These are phyloP conservation scores for Trametes polyzona DNA, from an alignment of 1,284 basidiomycete genomes.

Conservation along the genomic window DNA sequence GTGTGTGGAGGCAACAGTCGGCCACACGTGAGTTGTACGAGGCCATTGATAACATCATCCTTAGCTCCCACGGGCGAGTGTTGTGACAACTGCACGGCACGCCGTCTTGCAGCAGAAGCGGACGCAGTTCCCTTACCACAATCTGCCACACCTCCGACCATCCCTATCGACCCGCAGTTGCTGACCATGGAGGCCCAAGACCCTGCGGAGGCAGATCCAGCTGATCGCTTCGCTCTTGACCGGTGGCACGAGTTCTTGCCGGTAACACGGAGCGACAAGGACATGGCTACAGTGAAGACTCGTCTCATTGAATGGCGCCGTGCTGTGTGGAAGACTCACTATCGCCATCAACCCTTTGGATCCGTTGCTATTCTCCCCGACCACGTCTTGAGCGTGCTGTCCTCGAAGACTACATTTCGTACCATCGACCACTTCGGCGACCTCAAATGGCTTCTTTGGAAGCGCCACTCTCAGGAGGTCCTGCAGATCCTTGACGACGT, in stretches of 20 bases:
- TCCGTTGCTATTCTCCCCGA: not conserved
- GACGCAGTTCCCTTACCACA: too few species aligned
- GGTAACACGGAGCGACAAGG: not conserved
- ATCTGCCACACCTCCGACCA: too few species aligned
- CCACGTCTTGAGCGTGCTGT: not conserved
- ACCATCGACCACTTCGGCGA: not conserved
- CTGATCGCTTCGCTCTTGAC: not conserved
- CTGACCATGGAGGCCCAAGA: too few species aligned
- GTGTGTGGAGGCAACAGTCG: not conserved
- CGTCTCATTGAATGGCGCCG: not conserved
- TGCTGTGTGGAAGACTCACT: not conserved
- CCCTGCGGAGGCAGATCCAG: too few species aligned
- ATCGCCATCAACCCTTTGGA: not conserved
- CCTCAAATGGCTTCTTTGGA: not conserved
- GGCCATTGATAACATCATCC: too few species aligned
- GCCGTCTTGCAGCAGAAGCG: not conserved
- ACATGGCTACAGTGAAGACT: not conserved
- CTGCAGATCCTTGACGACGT: not conserved
- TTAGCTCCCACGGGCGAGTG: not conserved
- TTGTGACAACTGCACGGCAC: constrained; percentile 2
- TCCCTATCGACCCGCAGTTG: too few species aligned
- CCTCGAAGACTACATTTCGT: not conserved
- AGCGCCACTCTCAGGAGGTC: not conserved
- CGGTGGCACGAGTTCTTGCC: not conserved
- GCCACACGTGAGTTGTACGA: not conserved